phyloP scores from a whole-genome alignment of 2,329 filamentous ascomycete genomes.

The Trichoderma sp. region DNA sequence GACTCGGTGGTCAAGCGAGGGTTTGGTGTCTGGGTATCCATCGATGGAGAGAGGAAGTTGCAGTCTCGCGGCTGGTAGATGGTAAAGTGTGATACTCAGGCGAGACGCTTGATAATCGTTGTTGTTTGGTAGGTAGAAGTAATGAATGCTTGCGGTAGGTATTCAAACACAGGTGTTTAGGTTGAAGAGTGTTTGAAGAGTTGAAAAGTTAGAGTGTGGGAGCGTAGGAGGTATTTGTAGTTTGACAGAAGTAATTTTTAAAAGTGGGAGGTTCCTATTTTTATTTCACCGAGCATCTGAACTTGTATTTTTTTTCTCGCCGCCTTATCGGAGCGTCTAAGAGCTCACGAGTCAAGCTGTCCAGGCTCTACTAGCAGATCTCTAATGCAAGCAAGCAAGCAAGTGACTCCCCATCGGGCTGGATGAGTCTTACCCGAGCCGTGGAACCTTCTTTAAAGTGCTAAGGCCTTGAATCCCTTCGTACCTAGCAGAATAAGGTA shows the following conservation, averaged over 20 bases:
- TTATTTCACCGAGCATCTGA: background rate
- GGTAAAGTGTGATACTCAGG: background rate
- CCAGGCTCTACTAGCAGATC: background rate
- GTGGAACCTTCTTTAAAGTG: no score
- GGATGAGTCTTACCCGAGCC: constrained; percentile 2
- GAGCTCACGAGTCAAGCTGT: constrained; percentile 12
- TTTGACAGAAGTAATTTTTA: background rate
- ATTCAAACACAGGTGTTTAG: background rate
- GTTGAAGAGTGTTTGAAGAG: background rate
- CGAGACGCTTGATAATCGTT: background rate
- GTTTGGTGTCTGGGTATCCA: constrained; percentile 1
- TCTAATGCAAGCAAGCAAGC: constrained; percentile 1
- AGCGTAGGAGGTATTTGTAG: constrained; percentile 15
- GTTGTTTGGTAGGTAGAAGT: background rate
- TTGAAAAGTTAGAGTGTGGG: background rate
- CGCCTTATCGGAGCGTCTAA: constrained; percentile 2
- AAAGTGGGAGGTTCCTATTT: background rate
- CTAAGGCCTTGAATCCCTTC: no score
- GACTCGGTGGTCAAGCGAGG: constrained; percentile 8
- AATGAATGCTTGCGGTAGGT: background rate
- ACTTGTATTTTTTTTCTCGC: background rate
- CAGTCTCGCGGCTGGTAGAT: background rate
- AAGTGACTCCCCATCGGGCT: constrained; percentile 14
- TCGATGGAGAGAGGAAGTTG: background rate
- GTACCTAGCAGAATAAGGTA: background rate